Percentiles rank a stretch among this genome's conserved stretches.
Evolutionary conservation across 2,329 filamentous ascomycete genomes (phyloP).

Genomic region (Rachicladosporium sp.): DNA sequence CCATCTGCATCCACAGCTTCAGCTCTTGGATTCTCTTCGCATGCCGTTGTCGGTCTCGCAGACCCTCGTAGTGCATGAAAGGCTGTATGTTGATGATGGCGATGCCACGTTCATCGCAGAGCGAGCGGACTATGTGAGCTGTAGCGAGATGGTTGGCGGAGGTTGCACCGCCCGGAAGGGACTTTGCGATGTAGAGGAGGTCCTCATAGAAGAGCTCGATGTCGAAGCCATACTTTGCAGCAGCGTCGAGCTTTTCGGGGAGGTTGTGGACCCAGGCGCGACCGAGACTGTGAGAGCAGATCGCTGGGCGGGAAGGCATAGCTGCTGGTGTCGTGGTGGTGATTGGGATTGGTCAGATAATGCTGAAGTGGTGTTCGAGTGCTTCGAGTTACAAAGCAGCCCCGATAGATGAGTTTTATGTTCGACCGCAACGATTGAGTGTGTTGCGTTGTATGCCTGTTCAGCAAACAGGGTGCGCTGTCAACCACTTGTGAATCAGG

Average conservation of each 20-base stretch:
- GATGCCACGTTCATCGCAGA: slow-evolving; percentile 46
- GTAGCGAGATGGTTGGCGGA: slow-evolving; percentile 43
- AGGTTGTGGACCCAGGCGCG: slow-evolving; percentile 59
- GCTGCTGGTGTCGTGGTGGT: slow-evolving; percentile 1
- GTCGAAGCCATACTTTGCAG: slow-evolving; percentile 53
- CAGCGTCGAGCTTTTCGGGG: slow-evolving; percentile 54
- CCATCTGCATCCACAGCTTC: slow-evolving; percentile 56
- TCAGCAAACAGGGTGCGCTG: too few relatives aligned
- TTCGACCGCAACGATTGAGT: too few relatives aligned
- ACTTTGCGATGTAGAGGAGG: slow-evolving; percentile 47
- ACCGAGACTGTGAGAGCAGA: slow-evolving; percentile 67
- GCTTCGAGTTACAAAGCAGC: too few relatives aligned
- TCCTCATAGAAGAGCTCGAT: slow-evolving; percentile 74
- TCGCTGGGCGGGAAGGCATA: slow-evolving; percentile 49
- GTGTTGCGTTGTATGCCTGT: too few relatives aligned
- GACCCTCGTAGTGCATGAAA: slow-evolving; percentile 66
- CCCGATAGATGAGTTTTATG: too few relatives aligned
- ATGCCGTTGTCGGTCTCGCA: slow-evolving; percentile 50
- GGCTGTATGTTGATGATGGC: slow-evolving; percentile 59
- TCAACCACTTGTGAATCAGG: too few relatives aligned
- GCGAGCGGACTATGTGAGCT: slow-evolving; percentile 42
- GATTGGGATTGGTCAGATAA: background rate
- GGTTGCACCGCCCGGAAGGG: slow-evolving; percentile 31
- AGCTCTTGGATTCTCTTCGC: slow-evolving; percentile 48
- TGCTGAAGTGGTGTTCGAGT: too few relatives aligned